Conservation (phyloP, 2,329 filamentous ascomycete genomes). For the Phialophora expanda region DNA sequence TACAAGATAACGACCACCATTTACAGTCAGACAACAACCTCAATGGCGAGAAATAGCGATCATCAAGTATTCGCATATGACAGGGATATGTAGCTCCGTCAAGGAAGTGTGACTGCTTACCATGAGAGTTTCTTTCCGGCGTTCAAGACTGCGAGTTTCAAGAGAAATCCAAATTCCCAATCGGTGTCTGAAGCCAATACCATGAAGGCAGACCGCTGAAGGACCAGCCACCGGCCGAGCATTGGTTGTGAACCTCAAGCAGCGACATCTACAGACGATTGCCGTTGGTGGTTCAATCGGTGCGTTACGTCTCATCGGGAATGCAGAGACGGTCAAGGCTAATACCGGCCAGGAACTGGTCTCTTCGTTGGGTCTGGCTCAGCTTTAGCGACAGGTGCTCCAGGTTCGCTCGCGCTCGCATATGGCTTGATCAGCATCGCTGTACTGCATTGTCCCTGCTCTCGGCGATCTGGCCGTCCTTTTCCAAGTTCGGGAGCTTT, state of each 20-base stretch:
- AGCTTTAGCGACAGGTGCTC: conserved; percentile 73
- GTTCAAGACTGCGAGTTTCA: conserved; percentile 42
- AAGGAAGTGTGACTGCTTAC: conserved; percentile 18
- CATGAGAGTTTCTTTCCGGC: conserved; percentile 29
- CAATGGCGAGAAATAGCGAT: conserved; percentile 14
- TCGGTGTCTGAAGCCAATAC: conserved; percentile 18
- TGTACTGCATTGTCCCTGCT: no score
- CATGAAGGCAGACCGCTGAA: conserved; percentile 40
- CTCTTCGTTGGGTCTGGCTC: conserved; percentile 69
- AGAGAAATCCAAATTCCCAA: conserved; percentile 37
- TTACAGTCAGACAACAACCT: neutral
- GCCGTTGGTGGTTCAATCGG: conserved; percentile 38
- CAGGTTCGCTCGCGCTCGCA: conserved; percentile 77
- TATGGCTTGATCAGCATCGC: conserved; percentile 73
- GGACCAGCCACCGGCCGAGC: conserved; percentile 36
- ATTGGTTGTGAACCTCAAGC: conserved; percentile 35
- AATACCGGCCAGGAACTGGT: conserved; percentile 32
- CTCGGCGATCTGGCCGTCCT: no score
- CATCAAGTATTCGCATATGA: neutral
- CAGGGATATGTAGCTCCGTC: conserved; percentile 23
- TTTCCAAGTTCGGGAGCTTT: no score
- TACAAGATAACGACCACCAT: neutral
- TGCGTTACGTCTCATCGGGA: neutral
- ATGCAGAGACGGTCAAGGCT: conserved; percentile 19
- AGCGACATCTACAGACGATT: conserved; percentile 37